Conservation (phyloP, 2,329 filamentous ascomycete genomes). For the Zalaria sp. region DNA sequence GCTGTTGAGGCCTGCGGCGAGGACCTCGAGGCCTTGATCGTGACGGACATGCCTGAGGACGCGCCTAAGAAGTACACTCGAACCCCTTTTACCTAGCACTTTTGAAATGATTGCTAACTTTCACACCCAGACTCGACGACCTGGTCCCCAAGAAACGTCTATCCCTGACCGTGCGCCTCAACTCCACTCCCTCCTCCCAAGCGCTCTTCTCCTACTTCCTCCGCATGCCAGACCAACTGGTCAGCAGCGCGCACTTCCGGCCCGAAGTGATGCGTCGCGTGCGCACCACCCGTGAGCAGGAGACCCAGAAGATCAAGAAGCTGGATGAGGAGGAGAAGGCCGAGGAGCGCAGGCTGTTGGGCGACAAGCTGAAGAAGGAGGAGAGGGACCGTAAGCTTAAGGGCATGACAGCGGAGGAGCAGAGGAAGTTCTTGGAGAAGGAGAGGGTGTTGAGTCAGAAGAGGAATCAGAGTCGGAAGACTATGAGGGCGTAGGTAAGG, state of each 20-base stretch:
- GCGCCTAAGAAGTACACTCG: constrained; percentile 64
- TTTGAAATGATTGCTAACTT: constrained; percentile 1
- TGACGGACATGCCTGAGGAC: constrained; percentile 79
- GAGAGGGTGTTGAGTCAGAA: constrained; percentile 64
- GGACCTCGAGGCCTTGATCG: constrained; percentile 70
- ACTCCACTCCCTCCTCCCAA: constrained; percentile 46
- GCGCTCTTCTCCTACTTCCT: constrained; percentile 73
- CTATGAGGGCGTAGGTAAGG: constrained; percentile 30
- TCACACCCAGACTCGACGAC: constrained; percentile 60
- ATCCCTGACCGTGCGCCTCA: constrained; percentile 58
- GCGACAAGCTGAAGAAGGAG: constrained; percentile 60
- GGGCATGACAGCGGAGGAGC: constrained; percentile 47
- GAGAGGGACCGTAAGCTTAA: constrained; percentile 60
- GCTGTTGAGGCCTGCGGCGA: constrained; percentile 69
- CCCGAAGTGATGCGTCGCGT: constrained; percentile 78
- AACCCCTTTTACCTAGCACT: not conserved
- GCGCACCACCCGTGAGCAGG: constrained; percentile 63
- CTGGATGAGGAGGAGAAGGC: constrained; percentile 57
- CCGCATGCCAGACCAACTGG: constrained; percentile 71
- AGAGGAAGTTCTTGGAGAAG: constrained; percentile 51
- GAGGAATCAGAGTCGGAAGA: constrained; percentile 50
- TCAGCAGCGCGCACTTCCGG: constrained; percentile 67
- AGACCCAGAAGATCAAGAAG: constrained; percentile 66
- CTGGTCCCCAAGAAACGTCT: constrained; percentile 75
- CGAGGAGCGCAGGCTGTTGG: constrained; percentile 40